Conservation (phyloP, 1,284 basidiomycete species). For the Naganishia albida region DNA sequence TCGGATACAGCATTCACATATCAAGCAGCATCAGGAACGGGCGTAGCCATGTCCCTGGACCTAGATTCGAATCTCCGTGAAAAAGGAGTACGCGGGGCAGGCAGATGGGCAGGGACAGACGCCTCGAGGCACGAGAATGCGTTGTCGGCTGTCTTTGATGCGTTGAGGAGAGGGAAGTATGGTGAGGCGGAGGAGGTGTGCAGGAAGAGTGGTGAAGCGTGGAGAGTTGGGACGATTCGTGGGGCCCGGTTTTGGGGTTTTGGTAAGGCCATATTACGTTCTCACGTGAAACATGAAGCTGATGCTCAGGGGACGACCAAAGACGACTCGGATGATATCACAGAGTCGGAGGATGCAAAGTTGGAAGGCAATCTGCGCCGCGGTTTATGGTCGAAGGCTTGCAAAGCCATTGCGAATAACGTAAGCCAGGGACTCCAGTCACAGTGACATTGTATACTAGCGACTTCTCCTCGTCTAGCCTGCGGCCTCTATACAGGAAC, state of each 20-base stretch:
- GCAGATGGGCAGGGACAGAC: constrained; percentile 25
- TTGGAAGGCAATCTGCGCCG: constrained; percentile 70
- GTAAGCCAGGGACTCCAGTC: constrained; percentile 55
- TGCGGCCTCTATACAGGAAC: constrained; percentile 70
- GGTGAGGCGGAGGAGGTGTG: constrained; percentile 82
- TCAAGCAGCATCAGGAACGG: background rate
- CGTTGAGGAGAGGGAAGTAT: constrained; percentile 63
- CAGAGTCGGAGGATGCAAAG: constrained; percentile 60
- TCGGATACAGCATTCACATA: constrained; percentile 5
- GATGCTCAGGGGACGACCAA: background rate
- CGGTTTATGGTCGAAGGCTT: constrained; percentile 80
- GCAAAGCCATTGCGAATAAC: constrained; percentile 73
- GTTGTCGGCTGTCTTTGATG: constrained; percentile 11
- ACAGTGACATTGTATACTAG: constrained; percentile 10
- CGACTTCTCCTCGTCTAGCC: constrained; percentile 56
- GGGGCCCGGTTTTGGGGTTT: constrained; percentile 32
- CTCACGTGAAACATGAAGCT: background rate
- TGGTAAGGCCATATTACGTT: background rate
- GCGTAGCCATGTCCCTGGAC: constrained; percentile 31
- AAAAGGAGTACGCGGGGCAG: constrained; percentile 28
- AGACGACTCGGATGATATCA: constrained; percentile 15
- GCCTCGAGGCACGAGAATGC: constrained; percentile 23
- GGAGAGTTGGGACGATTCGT: constrained; percentile 59
- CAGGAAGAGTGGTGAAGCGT: constrained; percentile 79
- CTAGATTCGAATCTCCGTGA: constrained; percentile 31